phyloP scores from a whole-genome alignment of 2,329 filamentous ascomycete genomes.

The Penicillium fuscoglaucum region DNA sequence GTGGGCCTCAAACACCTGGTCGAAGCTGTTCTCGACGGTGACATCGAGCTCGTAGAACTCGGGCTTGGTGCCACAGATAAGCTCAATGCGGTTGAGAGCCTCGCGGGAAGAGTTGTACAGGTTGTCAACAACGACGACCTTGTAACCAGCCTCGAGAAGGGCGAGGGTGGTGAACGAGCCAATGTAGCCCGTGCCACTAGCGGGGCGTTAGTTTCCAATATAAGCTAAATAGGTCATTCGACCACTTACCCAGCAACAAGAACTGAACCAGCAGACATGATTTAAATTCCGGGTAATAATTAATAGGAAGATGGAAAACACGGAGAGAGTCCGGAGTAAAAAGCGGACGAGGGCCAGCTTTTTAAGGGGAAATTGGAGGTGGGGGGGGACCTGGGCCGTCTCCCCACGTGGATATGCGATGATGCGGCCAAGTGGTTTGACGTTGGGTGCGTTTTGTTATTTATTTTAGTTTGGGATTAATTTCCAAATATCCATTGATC shows the following conservation, averaged over 20 bases:
- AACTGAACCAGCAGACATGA: conserved; percentile 81
- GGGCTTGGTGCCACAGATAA: conserved; percentile 85
- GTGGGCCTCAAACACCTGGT: conserved; percentile 84
- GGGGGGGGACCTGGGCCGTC: conserved; percentile 3
- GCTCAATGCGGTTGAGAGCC: conserved; percentile 89
- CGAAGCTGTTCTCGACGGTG: conserved; percentile 78
- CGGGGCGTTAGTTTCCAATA: conserved; percentile 25
- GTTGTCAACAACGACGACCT: conserved; percentile 94
- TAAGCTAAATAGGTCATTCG: conserved; percentile 12
- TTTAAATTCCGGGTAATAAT: conserved; percentile 14
- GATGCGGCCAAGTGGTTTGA: conserved; percentile 11
- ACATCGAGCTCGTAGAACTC: conserved; percentile 84
- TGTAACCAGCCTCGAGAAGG: conserved; percentile 89
- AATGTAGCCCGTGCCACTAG: conserved; percentile 93
- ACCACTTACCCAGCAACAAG: conserved; percentile 81
- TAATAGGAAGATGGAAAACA: conserved; percentile 3
- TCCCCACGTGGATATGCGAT: conserved; percentile 5
- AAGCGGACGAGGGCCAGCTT: conserved; percentile 16
- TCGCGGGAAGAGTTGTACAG: conserved; percentile 96
- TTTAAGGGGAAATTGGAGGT: conserved; percentile 17
- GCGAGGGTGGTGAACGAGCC: conserved; percentile 94
- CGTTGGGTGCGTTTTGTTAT: neutral
- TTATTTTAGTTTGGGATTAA: neutral
- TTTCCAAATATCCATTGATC: neutral
- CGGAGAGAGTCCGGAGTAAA: neutral